phyloP scores from a whole-genome alignment of 495 filamentous ascomycete species.

The Aspergillus indologenus region DNA sequence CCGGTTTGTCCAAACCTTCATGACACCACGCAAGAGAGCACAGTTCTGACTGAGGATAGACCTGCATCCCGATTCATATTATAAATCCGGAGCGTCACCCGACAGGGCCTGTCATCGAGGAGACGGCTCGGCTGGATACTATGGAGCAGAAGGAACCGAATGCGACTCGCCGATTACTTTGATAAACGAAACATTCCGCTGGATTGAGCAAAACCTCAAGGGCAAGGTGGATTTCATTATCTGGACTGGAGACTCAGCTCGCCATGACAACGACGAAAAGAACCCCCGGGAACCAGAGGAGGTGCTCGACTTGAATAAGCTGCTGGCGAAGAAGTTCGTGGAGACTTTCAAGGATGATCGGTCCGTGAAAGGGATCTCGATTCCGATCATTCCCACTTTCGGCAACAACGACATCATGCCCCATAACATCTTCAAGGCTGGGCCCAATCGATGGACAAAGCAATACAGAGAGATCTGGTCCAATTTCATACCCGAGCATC shows the following conservation, averaged over 20 bases:
- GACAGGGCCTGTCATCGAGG: constrained; percentile 76
- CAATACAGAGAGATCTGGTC: constrained; percentile 72
- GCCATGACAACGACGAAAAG: constrained; percentile 89
- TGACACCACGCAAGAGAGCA: neutral
- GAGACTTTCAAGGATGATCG: constrained; percentile 60
- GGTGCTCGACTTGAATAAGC: constrained; percentile 69
- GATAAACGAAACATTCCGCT: constrained; percentile 85
- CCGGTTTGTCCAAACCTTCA: constrained; percentile 56
- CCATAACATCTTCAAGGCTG: constrained; percentile 86
- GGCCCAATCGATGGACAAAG: constrained; percentile 81
- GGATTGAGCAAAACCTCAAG: constrained; percentile 81
- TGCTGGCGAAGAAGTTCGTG: constrained; percentile 71
- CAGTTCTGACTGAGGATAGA: constrained; percentile 49
- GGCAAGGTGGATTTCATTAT: constrained; percentile 90
- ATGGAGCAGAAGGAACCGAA: constrained; percentile 79
- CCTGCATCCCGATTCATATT: constrained; percentile 84
- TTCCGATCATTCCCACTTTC: constrained; percentile 86
- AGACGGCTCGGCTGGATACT: constrained; percentile 70
- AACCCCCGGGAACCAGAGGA: constrained; percentile 72
- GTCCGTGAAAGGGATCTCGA: constrained; percentile 53
- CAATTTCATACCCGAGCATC: constrained; percentile 85
- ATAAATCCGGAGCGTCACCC: constrained; percentile 68
- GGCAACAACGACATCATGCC: constrained; percentile 98
- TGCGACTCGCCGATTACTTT: constrained; percentile 83
- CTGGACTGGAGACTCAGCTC: constrained; percentile 95